Evolutionary conservation across 2,329 filamentous ascomycete genomes (phyloP).

Genomic region (Aspergillus transmontanensis): DNA sequence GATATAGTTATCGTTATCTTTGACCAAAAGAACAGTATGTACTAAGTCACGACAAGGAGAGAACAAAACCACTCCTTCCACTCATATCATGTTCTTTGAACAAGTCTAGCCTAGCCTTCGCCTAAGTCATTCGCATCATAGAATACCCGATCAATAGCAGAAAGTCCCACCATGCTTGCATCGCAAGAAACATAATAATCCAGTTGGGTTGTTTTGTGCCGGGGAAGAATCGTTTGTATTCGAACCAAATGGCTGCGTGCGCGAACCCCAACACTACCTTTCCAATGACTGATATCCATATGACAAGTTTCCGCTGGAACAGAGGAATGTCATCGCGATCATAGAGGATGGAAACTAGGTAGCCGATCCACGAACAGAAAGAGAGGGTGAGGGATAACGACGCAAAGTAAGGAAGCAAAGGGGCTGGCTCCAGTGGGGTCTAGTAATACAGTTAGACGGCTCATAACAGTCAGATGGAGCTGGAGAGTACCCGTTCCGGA

Average conservation of each 20-base stretch:
- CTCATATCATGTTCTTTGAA: not conserved
- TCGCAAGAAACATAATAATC: constrained; percentile 1
- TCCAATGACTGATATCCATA: not conserved
- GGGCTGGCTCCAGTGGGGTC: not conserved
- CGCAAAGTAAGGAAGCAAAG: not conserved
- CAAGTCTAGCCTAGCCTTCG: not conserved
- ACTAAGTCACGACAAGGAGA: not conserved
- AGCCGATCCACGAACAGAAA: not conserved
- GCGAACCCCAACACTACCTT: not conserved
- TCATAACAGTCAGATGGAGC: not conserved
- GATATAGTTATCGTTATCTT: no score
- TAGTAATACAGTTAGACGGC: not conserved
- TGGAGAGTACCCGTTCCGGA: not conserved
- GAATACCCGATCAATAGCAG: not conserved
- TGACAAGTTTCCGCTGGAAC: not conserved
- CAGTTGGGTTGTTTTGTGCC: constrained; percentile 5
- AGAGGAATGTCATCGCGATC: not conserved
- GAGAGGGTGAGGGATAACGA: not conserved
- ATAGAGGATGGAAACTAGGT: not conserved
- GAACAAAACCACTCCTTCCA: not conserved
- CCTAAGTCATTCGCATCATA: not conserved
- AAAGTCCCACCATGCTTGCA: constrained; percentile 9
- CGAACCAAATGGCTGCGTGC: not conserved
- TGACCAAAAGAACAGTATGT: not conserved
- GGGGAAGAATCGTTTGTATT: not conserved